Conservation (phyloP, 73 alveolate species). For the Paramecium octaurelia region DNA sequence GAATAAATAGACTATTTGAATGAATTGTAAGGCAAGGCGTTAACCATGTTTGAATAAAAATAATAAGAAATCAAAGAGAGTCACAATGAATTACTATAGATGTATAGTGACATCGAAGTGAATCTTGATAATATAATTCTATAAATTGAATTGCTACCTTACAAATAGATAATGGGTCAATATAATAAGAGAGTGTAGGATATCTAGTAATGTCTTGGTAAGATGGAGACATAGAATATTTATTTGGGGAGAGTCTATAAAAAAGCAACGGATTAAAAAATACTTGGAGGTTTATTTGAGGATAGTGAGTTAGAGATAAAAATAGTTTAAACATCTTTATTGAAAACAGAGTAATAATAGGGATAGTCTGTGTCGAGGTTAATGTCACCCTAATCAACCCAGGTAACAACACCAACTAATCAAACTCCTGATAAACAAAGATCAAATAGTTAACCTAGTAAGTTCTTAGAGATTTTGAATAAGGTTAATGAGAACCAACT, state of each 20-base stretch:
- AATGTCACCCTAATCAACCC: constrained; percentile 19
- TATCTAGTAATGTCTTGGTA: background rate
- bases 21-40: background rate
- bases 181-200: constrained; percentile 21
- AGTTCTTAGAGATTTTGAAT: constrained; percentile 21
- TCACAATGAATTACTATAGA: constrained; percentile 10
- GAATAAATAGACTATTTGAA: constrained; percentile 34
- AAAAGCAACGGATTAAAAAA: background rate
- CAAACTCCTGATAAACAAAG: constrained; percentile 29
- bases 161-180: constrained; percentile 23
- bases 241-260: constrained; percentile 11
- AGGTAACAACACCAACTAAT: constrained; percentile 31
- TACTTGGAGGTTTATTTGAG: constrained; percentile 26
- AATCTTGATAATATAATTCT: background rate
- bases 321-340: constrained; percentile 1
- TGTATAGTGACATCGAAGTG: constrained; percentile 42
- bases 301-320: constrained; percentile 20
- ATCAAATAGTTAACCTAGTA: constrained; percentile 39
- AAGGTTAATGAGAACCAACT: constrained; percentile 23
- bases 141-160: background rate
- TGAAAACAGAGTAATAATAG: background rate
- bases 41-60: background rate
- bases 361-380: background rate
- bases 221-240: background rate
- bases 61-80: background rate